Evolutionary conservation across 306 rosid species (phyloP).

Genomic region (Cyclanthera cordifolia): DNA sequence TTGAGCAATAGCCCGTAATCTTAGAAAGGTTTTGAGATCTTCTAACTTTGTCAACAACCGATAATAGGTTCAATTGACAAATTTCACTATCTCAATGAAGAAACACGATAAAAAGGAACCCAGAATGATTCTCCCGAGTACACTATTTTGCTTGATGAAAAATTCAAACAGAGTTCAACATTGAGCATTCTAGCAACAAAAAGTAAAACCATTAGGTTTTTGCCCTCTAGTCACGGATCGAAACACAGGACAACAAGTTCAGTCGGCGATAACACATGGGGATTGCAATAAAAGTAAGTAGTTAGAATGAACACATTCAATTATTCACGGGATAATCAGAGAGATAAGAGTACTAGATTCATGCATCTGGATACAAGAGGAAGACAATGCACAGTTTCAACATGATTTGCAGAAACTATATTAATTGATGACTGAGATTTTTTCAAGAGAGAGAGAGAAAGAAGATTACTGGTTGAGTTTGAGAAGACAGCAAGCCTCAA

Average conservation of each 20-base stretch:
- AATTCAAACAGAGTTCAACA: background rate
- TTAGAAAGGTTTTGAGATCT: too few relatives aligned
- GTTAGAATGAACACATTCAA: background rate
- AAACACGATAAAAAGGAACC: background rate
- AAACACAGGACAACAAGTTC: background rate
- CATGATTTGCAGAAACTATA: background rate
- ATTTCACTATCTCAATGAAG: background rate
- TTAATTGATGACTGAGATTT: background rate
- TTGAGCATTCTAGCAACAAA: background rate
- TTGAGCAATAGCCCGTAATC: too few relatives aligned
- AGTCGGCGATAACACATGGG: background rate
- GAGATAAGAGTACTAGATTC: background rate
- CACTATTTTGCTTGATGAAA: background rate
- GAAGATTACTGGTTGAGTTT: constrained; percentile 33
- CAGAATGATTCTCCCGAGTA: background rate
- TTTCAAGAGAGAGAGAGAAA: background rate
- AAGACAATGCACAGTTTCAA: background rate
- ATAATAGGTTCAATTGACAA: background rate
- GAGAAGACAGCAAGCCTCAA: constrained; percentile 77
- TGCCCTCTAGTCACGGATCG: background rate
- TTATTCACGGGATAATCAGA: background rate
- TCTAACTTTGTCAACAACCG: too few relatives aligned
- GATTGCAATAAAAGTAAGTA: background rate
- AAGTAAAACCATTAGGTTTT: background rate
- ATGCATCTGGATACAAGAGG: background rate